Evolutionary conservation across 1,284 basidiomycete species (phyloP).

Genomic region (Pascua sp.): DNA sequence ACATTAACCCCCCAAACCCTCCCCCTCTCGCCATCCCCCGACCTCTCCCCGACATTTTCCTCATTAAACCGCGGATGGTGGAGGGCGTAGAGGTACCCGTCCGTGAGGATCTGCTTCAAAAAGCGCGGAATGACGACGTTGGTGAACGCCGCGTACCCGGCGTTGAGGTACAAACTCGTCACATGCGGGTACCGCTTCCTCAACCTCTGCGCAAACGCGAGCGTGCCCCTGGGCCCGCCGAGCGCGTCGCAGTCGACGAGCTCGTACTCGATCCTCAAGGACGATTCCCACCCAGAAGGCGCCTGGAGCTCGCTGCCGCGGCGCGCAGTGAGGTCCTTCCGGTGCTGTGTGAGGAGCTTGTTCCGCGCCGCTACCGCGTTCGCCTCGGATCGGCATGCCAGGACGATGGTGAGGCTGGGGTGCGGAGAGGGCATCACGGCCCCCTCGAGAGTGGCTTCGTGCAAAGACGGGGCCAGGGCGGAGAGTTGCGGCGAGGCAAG

Average conservation of each 20-base stretch:
- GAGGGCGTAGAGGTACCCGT: constrained; percentile 51
- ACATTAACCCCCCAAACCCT: constrained; percentile 82
- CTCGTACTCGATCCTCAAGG: constrained; percentile 62
- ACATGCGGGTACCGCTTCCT: constrained; percentile 58
- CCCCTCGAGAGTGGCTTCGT: constrained; percentile 4
- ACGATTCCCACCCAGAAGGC: constrained; percentile 60
- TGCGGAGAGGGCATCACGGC: constrained; percentile 24
- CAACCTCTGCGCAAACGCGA: constrained; percentile 62
- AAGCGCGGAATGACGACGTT: constrained; percentile 58
- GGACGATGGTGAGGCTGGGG: constrained; percentile 67
- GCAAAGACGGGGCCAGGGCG: constrained; percentile 26
- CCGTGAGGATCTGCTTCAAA: constrained; percentile 56
- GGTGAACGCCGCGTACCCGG: constrained; percentile 62
- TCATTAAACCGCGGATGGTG: constrained; percentile 62
- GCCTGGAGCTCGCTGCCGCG: constrained; percentile 27
- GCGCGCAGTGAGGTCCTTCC: constrained; percentile 52
- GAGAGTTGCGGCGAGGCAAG: constrained; percentile 26
- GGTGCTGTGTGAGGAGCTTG: constrained; percentile 58
- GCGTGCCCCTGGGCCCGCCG: constrained; percentile 59
- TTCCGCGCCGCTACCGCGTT: constrained; percentile 63
- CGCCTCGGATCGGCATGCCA: constrained; percentile 70
- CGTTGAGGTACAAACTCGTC: constrained; percentile 77
- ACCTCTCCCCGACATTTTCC: constrained; percentile 62
- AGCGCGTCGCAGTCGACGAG: constrained; percentile 60
- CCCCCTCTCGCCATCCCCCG: constrained; percentile 66